Conservation (phyloP, 176 grass and related monocot species). For the Cocos nucifera region DNA sequence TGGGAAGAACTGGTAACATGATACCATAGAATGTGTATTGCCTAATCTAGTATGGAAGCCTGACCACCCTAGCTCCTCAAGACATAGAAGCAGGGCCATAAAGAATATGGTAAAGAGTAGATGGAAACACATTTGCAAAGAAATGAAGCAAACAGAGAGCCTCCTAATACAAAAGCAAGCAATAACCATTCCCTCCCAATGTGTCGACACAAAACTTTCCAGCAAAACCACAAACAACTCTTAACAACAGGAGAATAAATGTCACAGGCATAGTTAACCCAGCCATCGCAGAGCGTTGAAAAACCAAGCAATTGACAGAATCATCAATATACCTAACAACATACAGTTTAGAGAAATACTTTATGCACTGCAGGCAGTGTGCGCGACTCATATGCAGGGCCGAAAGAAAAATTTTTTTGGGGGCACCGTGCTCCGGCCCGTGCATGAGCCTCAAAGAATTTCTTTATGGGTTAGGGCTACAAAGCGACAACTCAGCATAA, state of each 20-base stretch:
- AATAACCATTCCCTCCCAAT: constrained; percentile 52
- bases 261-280: constrained; percentile 74
- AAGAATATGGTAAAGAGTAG: constrained; percentile 42
- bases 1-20: constrained; percentile 51
- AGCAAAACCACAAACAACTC: constrained; percentile 56
- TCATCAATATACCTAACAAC: constrained; percentile 79
- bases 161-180: constrained; percentile 80
- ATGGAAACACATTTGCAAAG: constrained; percentile 64
- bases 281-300: constrained; percentile 42
- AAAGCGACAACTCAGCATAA: constrained; percentile 60
- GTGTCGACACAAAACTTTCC: constrained; percentile 74
- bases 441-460: no score
- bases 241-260: constrained; percentile 66
- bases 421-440: no score
- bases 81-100: constrained; percentile 48
- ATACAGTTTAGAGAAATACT: no score
- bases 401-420: no score
- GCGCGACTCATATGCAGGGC: no score
- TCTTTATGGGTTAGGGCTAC: constrained; percentile 48
- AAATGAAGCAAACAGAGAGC: constrained; percentile 67
- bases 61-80: constrained; percentile 15
- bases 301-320: constrained; percentile 54
- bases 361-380: no score
- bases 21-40: constrained; percentile 60
- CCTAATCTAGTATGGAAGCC: constrained; percentile 49